Evolutionary conservation across 2,329 filamentous ascomycete genomes (phyloP).

Genomic region (Clarireedia hainanense): DNA sequence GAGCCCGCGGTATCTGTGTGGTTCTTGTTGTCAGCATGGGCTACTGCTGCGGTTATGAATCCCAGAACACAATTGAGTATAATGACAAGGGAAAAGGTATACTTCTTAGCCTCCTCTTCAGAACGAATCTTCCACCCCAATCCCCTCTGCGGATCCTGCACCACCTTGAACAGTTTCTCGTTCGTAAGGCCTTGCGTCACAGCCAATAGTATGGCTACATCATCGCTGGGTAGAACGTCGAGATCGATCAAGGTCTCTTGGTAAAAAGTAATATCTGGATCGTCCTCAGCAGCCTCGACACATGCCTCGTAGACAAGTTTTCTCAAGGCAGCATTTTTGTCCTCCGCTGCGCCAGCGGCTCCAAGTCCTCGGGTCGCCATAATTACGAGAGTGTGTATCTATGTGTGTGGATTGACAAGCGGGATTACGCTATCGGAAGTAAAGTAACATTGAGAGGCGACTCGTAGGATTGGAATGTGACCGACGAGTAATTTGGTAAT

Average conservation of each 20-base stretch:
- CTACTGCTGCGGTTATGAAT: neutral
- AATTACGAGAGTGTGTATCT: neutral
- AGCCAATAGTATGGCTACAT: conserved; percentile 45
- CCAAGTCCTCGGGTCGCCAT: conserved; percentile 3
- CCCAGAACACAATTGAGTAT: too few relatives aligned
- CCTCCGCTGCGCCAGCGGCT: neutral
- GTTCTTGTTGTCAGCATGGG: conserved; percentile 8
- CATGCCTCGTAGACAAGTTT: conserved; percentile 24
- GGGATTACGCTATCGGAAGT: conserved; percentile 13
- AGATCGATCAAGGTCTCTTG: conserved; percentile 52
- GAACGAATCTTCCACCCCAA: conserved; percentile 52
- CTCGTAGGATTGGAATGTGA: neutral
- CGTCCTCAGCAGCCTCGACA: conserved; percentile 15
- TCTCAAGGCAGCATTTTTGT: conserved; percentile 21
- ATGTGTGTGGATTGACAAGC: conserved; percentile 5
- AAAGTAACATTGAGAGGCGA: conserved; percentile 17
- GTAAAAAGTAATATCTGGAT: conserved; percentile 37
- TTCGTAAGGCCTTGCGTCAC: conserved; percentile 51
- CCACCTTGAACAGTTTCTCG: conserved; percentile 51
- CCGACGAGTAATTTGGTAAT: neutral
- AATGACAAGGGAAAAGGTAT: conserved; percentile 19
- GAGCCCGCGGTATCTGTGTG: conserved; percentile 47
- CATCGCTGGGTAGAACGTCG: conserved; percentile 48
- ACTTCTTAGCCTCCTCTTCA: conserved; percentile 55
- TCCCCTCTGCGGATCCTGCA: conserved; percentile 33